Evolutionary conservation across 257 asterid species (phyloP).

Genomic region (Rehmannia glutinosa): DNA sequence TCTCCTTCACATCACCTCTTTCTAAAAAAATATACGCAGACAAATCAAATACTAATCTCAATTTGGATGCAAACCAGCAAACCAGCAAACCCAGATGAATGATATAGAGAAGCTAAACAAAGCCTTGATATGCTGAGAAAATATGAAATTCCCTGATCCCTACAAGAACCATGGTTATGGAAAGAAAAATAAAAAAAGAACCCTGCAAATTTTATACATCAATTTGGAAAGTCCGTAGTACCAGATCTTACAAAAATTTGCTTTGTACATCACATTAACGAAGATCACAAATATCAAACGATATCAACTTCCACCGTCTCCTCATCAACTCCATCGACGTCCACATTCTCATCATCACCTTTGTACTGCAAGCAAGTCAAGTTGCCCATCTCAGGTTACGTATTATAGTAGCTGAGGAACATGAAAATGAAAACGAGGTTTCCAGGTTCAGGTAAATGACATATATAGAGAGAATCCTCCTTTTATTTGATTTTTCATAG

Average conservation of each 20-base stretch:
- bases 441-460: not conserved
- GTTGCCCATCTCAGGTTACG: conserved; percentile 14
- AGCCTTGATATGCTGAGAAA: no score
- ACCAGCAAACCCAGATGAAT: no score
- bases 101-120: no score
- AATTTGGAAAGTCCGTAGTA: not conserved
- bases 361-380: conserved; percentile 56
- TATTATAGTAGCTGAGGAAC: not conserved
- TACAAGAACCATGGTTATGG: no score
- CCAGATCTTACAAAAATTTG: conserved; percentile 17
- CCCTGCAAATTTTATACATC: conserved; percentile 10
- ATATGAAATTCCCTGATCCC: no score
- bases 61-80: no score
- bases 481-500: not conserved
- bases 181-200: not conserved
- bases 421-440: not conserved
- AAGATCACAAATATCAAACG: conserved; percentile 30
- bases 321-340: conserved; percentile 53
- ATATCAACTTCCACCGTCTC: conserved; percentile 68
- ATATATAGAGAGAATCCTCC: not conserved
- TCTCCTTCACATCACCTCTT: no score
- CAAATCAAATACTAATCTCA: no score
- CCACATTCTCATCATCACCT: conserved; percentile 47
- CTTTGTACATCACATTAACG: not conserved
- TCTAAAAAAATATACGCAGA: no score